A percentile compares a stretch with the other conserved stretches of the same genome.
phyloP scores from a whole-genome alignment of 192 early-diverging fungal genomes.

The Podila epicladia region DNA sequence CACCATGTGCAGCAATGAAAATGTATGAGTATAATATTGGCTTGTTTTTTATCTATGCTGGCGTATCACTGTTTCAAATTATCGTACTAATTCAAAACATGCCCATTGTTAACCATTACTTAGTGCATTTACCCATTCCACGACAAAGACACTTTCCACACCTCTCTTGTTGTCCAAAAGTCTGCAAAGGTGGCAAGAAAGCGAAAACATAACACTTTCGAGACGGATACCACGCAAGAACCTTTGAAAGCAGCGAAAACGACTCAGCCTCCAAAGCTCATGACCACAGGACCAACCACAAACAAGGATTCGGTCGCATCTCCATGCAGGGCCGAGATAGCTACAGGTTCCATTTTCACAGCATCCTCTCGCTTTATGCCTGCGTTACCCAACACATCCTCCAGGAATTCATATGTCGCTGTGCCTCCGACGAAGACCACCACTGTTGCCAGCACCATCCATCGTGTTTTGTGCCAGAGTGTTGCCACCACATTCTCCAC shows the following conservation, averaged over 20 bases:
- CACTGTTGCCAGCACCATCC: no score
- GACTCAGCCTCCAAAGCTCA: background rate
- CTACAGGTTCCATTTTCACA: background rate
- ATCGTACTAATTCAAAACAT: background rate
- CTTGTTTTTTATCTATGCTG: no score
- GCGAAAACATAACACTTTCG: slow-evolving; percentile 5
- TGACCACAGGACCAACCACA: background rate
- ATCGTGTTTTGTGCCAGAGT: no score
- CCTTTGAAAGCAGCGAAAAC: background rate
- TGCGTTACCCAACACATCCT: no score
- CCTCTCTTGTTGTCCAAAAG: slow-evolving; percentile 8
- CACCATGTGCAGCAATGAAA: slow-evolving; percentile 27
- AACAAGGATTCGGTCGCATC: background rate
- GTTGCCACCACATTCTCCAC: no score
- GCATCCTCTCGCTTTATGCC: background rate
- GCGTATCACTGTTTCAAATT: no score
- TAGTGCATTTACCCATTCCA: slow-evolving; percentile 47
- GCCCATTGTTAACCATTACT: background rate
- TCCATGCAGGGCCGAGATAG: background rate
- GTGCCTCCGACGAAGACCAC: no score
- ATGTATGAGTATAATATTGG: slow-evolving; percentile 2
- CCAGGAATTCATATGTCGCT: no score
- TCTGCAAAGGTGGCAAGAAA: background rate
- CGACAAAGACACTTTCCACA: background rate
- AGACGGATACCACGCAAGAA: background rate